Evolutionary conservation across 2,329 filamentous ascomycete genomes (phyloP).

Genomic region (Apiospora arundinis): DNA sequence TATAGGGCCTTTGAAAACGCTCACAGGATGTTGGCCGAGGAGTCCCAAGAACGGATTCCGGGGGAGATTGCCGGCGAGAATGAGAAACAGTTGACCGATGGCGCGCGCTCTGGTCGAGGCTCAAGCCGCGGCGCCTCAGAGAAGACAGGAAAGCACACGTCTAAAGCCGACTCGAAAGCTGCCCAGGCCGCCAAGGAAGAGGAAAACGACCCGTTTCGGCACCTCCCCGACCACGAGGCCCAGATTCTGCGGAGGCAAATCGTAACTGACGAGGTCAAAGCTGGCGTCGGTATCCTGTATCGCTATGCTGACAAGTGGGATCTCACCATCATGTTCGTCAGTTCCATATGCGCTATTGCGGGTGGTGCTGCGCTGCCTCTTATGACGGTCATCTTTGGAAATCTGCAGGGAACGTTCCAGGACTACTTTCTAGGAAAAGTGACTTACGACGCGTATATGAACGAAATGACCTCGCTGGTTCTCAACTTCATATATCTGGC

Average conservation of each 20-base stretch:
- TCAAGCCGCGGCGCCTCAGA: slow-evolving; percentile 14
- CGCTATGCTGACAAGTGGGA: slow-evolving; percentile 74
- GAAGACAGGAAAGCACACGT: slow-evolving; percentile 32
- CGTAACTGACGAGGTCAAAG: slow-evolving; percentile 65
- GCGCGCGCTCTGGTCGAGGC: background rate
- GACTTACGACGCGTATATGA: slow-evolving; percentile 61
- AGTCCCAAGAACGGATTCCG: background rate
- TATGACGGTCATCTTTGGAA: slow-evolving; percentile 84
- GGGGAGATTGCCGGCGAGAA: background rate
- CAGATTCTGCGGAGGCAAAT: slow-evolving; percentile 73
- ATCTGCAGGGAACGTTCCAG: slow-evolving; percentile 75
- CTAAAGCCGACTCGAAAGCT: slow-evolving; percentile 54
- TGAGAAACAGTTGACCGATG: background rate
- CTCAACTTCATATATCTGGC: slow-evolving; percentile 88
- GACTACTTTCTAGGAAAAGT: slow-evolving; percentile 56
- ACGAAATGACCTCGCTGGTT: slow-evolving; percentile 67
- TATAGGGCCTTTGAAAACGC: slow-evolving; percentile 2
- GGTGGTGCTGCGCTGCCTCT: slow-evolving; percentile 78
- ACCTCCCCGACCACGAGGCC: slow-evolving; percentile 70
- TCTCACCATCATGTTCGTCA: slow-evolving; percentile 66
- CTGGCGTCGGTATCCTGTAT: slow-evolving; percentile 70
- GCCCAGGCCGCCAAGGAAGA: slow-evolving; percentile 44
- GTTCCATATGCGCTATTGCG: slow-evolving; percentile 69
- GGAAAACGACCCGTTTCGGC: slow-evolving; percentile 61
- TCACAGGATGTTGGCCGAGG: slow-evolving; percentile 6